Conservation (phyloP, 1,284 basidiomycete species). For the Melampsora occidentalis region DNA sequence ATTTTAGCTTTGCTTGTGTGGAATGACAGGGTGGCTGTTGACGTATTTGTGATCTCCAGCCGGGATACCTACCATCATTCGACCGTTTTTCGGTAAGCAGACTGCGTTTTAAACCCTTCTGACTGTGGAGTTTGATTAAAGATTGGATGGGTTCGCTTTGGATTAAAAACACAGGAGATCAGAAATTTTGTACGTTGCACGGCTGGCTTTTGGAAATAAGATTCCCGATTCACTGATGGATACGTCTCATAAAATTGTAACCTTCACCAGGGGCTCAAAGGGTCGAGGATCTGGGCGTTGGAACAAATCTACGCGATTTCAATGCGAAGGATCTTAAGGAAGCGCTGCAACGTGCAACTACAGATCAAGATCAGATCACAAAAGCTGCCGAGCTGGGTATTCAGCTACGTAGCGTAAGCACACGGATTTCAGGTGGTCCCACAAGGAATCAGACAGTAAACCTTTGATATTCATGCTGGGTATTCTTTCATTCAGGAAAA, state of each 20-base stretch:
- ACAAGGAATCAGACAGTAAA: too few relatives aligned
- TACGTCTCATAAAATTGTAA: slow-evolving; percentile 42
- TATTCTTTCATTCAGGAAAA: slow-evolving; percentile 47
- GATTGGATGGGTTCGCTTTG: neutral
- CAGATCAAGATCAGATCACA: slow-evolving; percentile 49
- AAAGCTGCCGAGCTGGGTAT: slow-evolving; percentile 50
- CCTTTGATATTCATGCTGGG: slow-evolving; percentile 47
- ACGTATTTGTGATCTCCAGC: slow-evolving; percentile 61
- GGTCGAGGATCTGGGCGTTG: slow-evolving; percentile 50
- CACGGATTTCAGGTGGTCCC: neutral
- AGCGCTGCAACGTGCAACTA: slow-evolving; percentile 47
- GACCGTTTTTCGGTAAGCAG: slow-evolving; percentile 87
- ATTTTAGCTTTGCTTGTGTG: neutral
- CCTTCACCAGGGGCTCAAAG: slow-evolving; percentile 49
- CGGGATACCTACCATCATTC: slow-evolving; percentile 90
- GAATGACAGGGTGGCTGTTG: neutral
- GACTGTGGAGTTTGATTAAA: neutral
- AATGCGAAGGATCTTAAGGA: slow-evolving; percentile 35
- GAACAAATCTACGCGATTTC: slow-evolving; percentile 47
- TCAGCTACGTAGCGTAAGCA: slow-evolving; percentile 46
- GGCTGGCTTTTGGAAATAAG: neutral
- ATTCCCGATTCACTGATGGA: neutral
- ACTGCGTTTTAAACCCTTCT: slow-evolving; percentile 71
- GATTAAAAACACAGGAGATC: slow-evolving; percentile 10
- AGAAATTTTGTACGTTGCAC: slow-evolving; percentile 34